Base-by-base conservation (phyloP, 352 stramenopile genomes). In the Saprolegnia parasitica region DNA sequence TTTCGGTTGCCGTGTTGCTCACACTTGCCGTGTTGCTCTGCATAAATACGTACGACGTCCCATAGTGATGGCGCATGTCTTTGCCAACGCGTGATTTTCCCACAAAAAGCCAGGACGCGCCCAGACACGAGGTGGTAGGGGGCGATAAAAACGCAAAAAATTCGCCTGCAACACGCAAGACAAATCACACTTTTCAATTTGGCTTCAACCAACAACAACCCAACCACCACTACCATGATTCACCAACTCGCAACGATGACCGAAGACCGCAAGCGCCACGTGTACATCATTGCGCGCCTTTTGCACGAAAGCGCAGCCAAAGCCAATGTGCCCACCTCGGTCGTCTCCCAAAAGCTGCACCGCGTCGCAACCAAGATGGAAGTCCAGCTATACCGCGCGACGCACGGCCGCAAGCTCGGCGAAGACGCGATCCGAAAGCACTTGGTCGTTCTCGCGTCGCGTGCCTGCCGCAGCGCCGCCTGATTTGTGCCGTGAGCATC, bases 371-470 rank as follows among this genome's bases (percentile, higher is more conserved):
- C 52, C n/a, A 60, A 60, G 20, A 60, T 60, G 52, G 52, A 60
- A 24, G 13, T 21, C 11, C 52, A 60, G 35, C 35, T 60, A 3
- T 60, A 11, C n/a, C 11, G 20, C 11, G 24, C 24, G 3, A 60
- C 35, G 24, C 24, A 60, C 20, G 52, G 52, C 16, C 52, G 52
- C 24, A 20, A 24, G 24, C 52, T 60, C 13, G 52, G 52, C 35
- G 52, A 60, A 60, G 52, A 60, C 35, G 52, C 52, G 8, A 60
- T 60, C 20, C 52, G 52, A 60, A 60, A 60, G 52, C 52, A 42
- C 20, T 24, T 60, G 13, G 52, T 60, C 1, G 11, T 42, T 20
- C 35, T 60, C 24, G 52, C 52, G 8, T 20, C 24, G 4, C 52
- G 52, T 42, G 52, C 35, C 13, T 24, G 29, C 29, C 29, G 29